Conservation (phyloP, 257 asterid species). For the Dorcoceras hygrometricum region DNA sequence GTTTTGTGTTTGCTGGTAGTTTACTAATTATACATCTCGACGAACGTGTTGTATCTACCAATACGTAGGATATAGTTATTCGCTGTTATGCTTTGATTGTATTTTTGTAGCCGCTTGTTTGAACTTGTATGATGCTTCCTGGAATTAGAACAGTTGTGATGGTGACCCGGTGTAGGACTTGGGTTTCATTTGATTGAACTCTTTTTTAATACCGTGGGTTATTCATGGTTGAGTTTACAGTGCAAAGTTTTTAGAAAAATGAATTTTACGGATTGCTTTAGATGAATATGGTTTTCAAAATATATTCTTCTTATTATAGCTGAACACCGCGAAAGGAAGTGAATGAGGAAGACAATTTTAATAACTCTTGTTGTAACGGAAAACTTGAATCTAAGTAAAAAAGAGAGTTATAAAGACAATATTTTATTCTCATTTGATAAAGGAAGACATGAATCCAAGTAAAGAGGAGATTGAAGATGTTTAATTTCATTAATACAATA, state of each 20-base stretch:
- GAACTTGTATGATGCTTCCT: neutral
- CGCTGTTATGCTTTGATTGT: neutral
- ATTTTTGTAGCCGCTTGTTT: neutral
- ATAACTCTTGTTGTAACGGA: neutral
- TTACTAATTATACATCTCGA: neutral
- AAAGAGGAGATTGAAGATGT: neutral
- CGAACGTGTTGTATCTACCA: neutral
- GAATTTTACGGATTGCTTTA: neutral
- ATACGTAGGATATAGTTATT: neutral
- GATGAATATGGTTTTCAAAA: neutral
- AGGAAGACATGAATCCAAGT: neutral
- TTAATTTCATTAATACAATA: no score
- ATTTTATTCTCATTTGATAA: neutral
- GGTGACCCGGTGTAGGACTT: neutral
- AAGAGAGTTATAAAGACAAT: neutral
- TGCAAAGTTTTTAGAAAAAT: neutral
- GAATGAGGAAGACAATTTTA: neutral
- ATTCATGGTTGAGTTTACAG: neutral
- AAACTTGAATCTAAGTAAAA: neutral
- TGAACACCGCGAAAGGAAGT: neutral
- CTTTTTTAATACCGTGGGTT: neutral
- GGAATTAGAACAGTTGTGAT: no score
- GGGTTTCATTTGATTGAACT: neutral
- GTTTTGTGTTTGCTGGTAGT: neutral
- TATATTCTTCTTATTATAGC: no score